A percentile compares a stretch with the other conserved stretches of the same genome.
phyloP scores from a whole-genome alignment of 2,329 filamentous ascomycete species.

The Ceratocystis albifundus region DNA sequence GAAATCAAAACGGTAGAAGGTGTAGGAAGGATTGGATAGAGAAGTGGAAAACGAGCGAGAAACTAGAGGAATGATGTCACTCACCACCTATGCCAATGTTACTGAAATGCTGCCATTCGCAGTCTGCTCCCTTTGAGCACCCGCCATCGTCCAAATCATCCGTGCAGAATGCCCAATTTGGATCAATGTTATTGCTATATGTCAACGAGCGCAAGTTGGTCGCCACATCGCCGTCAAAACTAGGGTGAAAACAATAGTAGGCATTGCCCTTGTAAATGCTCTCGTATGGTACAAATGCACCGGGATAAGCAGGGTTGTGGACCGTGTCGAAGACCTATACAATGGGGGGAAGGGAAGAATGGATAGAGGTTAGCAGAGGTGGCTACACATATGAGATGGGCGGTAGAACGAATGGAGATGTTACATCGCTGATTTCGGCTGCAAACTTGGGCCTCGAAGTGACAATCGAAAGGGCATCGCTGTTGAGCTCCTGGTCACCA shows the following conservation, averaged over 20 bases:
- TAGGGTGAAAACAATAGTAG: constrained; percentile 80
- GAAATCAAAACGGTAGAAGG: not conserved
- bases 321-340: constrained; percentile 16
- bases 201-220: constrained; percentile 81
- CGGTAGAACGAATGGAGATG: not conserved
- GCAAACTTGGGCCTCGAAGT: not conserved
- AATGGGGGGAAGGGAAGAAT: not conserved
- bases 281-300: constrained; percentile 51
- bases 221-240: constrained; percentile 55
- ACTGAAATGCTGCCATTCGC: constrained; percentile 69
- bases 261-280: constrained; percentile 75
- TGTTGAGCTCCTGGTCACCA: not conserved
- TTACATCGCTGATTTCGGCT: constrained; percentile 19
- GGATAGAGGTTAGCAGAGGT: not conserved
- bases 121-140: constrained; percentile 51
- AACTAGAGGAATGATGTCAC: constrained; percentile 34
- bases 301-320: constrained; percentile 17
- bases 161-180: constrained; percentile 60
- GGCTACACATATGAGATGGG: not conserved
- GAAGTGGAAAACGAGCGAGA: not conserved
- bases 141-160: constrained; percentile 64
- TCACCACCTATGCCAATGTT: constrained; percentile 63
- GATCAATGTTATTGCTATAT: constrained; percentile 83
- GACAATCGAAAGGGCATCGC: not conserved
- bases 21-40: not conserved